Evolutionary conservation across 2,329 filamentous ascomycete genomes (phyloP).

Genomic region (Pestalotiopsis sp.): DNA sequence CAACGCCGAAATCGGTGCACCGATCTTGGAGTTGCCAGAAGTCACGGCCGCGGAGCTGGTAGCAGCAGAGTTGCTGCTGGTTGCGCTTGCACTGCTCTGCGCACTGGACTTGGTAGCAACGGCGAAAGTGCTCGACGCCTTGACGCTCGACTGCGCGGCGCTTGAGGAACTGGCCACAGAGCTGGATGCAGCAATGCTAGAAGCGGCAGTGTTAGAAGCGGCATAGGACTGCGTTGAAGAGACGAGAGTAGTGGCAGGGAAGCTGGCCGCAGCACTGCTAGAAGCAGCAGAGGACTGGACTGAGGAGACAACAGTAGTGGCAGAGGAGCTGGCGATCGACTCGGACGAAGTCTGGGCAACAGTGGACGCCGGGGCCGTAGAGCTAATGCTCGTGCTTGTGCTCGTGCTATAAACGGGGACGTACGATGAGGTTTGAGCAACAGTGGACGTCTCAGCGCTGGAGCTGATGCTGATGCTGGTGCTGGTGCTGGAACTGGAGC

Average conservation of each 20-base stretch:
- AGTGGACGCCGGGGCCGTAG: background rate
- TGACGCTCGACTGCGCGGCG: background rate
- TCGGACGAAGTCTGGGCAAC: background rate
- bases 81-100: background rate
- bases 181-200: background rate
- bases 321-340: background rate
- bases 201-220: background rate
- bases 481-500: too few relatives aligned
- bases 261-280: background rate
- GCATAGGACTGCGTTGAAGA: background rate
- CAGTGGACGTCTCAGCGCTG: background rate
- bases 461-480: too few relatives aligned
- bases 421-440: background rate
- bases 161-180: background rate
- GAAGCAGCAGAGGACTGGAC: background rate
- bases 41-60: background rate
- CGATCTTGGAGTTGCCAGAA: slow-evolving; percentile 1
- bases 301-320: background rate
- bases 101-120: background rate
- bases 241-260: background rate
- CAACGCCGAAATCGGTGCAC: background rate
- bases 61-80: slow-evolving; percentile 1
- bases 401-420: background rate
- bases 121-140: background rate
- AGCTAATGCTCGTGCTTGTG: too few relatives aligned